Evolutionary conservation across 2,329 filamentous ascomycete species (phyloP).

Genomic region (Tolypocladium ophioglossoides): DNA sequence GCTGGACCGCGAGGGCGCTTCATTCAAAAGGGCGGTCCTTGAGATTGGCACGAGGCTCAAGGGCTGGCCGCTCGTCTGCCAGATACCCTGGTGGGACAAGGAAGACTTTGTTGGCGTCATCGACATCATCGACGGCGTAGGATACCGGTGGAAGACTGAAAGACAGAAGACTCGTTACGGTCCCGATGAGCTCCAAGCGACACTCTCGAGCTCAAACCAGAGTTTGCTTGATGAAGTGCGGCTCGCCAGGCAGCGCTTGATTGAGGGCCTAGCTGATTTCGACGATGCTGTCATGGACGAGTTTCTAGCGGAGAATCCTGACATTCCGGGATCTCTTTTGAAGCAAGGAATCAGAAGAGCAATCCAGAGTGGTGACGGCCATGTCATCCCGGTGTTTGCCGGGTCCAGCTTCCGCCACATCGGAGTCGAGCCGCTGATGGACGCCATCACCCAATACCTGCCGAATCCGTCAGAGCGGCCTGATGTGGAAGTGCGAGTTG

Average conservation of each 20-base stretch:
- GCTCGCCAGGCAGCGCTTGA: constrained; percentile 62
- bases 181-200: constrained; percentile 18
- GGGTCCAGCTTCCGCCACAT: constrained; percentile 92
- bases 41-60: constrained; percentile 73
- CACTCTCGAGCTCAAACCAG: constrained; percentile 34
- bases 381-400: constrained; percentile 77
- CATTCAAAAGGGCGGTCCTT: constrained; percentile 73
- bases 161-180: constrained; percentile 26
- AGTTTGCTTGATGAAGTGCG: constrained; percentile 57
- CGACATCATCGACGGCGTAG: constrained; percentile 68
- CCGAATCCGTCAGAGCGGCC: constrained; percentile 74
- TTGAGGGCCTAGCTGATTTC: constrained; percentile 79
- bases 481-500: constrained; percentile 66
- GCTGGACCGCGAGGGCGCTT: constrained; percentile 65
- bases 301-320: constrained; percentile 68
- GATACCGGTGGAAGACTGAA: constrained; percentile 56
- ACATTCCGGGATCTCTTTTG: constrained; percentile 59
- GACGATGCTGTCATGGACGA: constrained; percentile 79
- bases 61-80: constrained; percentile 83
- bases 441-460: constrained; percentile 78
- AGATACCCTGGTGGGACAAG: constrained; percentile 89
- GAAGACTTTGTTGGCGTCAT: constrained; percentile 74
- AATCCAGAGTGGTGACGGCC: constrained; percentile 56
- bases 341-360: constrained; percentile 64
- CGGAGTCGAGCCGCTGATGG: constrained; percentile 82